Conservation (phyloP, 2,329 filamentous ascomycete genomes). For the Tolypocladium cylindrosporum region DNA sequence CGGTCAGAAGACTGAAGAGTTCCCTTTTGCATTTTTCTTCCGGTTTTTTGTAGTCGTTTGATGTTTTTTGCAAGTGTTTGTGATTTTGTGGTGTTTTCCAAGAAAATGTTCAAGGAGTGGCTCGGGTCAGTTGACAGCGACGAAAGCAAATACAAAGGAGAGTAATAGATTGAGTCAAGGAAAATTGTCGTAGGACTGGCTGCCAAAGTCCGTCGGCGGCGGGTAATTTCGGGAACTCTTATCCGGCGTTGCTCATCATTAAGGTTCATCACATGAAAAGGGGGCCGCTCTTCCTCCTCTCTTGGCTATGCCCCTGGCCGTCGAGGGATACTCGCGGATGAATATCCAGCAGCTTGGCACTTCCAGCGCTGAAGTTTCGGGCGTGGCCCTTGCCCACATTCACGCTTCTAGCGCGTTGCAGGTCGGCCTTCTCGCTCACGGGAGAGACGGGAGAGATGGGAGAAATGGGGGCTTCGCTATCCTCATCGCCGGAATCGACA, state of each 20-base stretch:
- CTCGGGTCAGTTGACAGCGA: slow-evolving; percentile 15
- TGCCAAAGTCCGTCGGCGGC: slow-evolving; percentile 2
- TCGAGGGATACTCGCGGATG: slow-evolving; percentile 45
- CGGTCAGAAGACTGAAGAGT: not conserved
- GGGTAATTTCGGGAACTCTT: slow-evolving; percentile 3
- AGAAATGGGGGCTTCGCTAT: slow-evolving; percentile 14
- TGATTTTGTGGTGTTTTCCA: slow-evolving; percentile 7
- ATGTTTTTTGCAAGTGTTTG: slow-evolving; percentile 7
- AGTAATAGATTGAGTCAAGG: slow-evolving; percentile 4
- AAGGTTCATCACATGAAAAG: slow-evolving; percentile 9
- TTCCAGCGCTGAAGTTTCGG: slow-evolving; percentile 67
- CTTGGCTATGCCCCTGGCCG: not conserved
- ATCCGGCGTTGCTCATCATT: slow-evolving; percentile 20
- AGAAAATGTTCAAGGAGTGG: slow-evolving; percentile 23
- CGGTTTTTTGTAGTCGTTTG: slow-evolving; percentile 12
- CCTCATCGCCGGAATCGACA: slow-evolving; percentile 22
- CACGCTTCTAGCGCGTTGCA: slow-evolving; percentile 61
- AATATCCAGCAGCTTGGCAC: slow-evolving; percentile 64
- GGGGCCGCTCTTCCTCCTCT: not conserved
- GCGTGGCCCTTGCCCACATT: slow-evolving; percentile 55
- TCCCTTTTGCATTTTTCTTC: not conserved
- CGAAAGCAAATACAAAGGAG: not conserved
- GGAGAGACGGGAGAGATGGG: slow-evolving; percentile 17
- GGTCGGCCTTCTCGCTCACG: slow-evolving; percentile 23
- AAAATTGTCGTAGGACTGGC: slow-evolving; percentile 3